These are phyloP conservation scores for Lunularia cruciata DNA, from an alignment of 225 moss, liverwort and hornwort genomes.

Conservation along the genomic window DNA sequence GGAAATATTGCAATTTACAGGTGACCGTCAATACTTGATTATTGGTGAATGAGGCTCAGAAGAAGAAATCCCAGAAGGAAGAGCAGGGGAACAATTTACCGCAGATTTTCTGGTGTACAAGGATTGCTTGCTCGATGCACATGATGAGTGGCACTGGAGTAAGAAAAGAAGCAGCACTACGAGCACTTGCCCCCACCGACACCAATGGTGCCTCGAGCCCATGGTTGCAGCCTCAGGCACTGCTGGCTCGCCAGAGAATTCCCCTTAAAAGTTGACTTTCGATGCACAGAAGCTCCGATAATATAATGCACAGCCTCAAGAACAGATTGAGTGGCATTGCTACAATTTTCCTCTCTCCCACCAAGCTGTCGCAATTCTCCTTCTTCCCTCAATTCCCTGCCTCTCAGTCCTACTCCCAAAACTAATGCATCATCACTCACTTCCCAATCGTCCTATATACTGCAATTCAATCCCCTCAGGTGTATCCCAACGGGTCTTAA, in stretches of 20 bases:
- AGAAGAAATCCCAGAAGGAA: too few relatives aligned
- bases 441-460: too few relatives aligned
- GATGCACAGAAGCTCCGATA: conserved; percentile 36
- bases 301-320: conserved; percentile 37
- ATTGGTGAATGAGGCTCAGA: too few relatives aligned
- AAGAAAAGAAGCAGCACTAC: conserved; percentile 15
- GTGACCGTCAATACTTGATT: too few relatives aligned
- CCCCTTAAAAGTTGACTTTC: conserved; percentile 18
- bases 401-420: not conserved
- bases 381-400: too few relatives aligned
- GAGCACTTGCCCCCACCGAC: conserved; percentile 3
- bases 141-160: conserved; percentile 3
- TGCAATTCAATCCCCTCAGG: too few relatives aligned
- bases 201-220: conserved; percentile 12
- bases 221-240: conserved; percentile 9
- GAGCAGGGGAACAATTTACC: too few relatives aligned
- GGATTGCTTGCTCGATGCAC: conserved; percentile 6
- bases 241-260: conserved; percentile 15
- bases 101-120: not conserved
- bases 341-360: too few relatives aligned
- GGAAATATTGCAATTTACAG: too few relatives aligned
- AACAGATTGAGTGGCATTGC: conserved; percentile 32
- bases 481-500: too few relatives aligned
- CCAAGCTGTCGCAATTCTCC: not conserved
- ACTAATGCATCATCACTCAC: not conserved